Evolutionary conservation across 345 rosid genomes (phyloP), one percentile per base, ranked within the genome.

Genomic region (Lepidium sativum): DNA sequence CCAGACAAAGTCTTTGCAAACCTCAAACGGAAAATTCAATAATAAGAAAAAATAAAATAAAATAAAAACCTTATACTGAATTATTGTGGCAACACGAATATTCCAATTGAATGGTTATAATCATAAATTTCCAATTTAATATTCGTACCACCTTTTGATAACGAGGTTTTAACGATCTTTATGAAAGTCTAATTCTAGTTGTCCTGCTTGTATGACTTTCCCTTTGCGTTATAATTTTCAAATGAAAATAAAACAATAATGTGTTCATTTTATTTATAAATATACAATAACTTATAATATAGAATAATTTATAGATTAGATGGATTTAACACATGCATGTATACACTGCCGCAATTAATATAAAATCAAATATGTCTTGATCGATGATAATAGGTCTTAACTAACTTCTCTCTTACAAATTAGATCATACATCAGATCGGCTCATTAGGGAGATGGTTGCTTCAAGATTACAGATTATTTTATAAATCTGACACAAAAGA

Each of bases 91-190:
- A 39, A 63, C 6, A 5, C 20, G 40, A 71, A 64, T 49, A 14
- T 63, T 71, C 44, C 17, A 29, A 31, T 52, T 61, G 2, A 32
- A 40, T 68, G 18, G 49, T 51, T 41, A 27, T 38, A 48, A 7
- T 38, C 6, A 69, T 27, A 53, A 25, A 6, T 41, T 47, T 32
- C 21, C n/a, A 63, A 37, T 64, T 64, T 56, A 64, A 50, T 16
- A 56, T 33, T 41, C 54, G 20, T 60, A 55, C 60, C 60, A 57
- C 70, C 66, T 71, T 71, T 16, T 8, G 76, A 72, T 57, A 72
- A 58, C 76, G 76, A 72, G 66, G 76, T 72, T 57, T 72, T 72
- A 72, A 72, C 76, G 60, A 65, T 65, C 33, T 71, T 17, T 12
- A 13, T 23, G 27, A 6, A 60, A 50, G 47, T 32, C 48, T 65